These are phyloP conservation scores for Coleophoma crateriformis DNA, from an alignment of 2,329 filamentous ascomycete genomes.

Conservation along the genomic window DNA sequence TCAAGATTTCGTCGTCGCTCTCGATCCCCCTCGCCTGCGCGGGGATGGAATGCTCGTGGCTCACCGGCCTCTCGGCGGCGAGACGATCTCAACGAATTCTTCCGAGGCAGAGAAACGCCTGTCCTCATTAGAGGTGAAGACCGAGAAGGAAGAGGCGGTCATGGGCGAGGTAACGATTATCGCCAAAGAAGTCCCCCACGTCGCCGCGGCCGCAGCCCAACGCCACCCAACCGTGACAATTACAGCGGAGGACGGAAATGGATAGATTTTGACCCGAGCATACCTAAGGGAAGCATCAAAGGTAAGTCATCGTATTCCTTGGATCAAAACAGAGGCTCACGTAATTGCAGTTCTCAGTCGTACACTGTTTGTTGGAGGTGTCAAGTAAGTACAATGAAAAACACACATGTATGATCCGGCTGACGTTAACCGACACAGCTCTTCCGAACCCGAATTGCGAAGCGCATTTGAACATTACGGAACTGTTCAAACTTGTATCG, in stretches of 20 bases:
- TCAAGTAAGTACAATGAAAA: conserved; percentile 58
- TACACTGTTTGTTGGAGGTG: conserved; percentile 93
- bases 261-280: conserved; percentile 70
- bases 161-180: conserved; percentile 62
- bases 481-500: conserved; percentile 92
- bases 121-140: conserved; percentile 54
- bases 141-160: conserved; percentile 42
- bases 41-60: conserved; percentile 61
- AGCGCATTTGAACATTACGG: conserved; percentile 77
- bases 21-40: conserved; percentile 74
- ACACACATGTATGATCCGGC: neutral
- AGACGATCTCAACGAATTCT: conserved; percentile 58
- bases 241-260: conserved; percentile 57
- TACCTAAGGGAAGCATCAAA: conserved; percentile 77
- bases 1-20: conserved; percentile 56
- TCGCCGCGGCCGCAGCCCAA: conserved; percentile 55
- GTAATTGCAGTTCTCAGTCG: conserved; percentile 67
- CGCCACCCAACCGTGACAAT: conserved; percentile 31
- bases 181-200: conserved; percentile 82
- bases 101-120: conserved; percentile 63
- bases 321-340: conserved; percentile 15
- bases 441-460: conserved; percentile 76
- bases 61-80: conserved; percentile 38
- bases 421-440: conserved; percentile 39
- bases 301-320: conserved; percentile 31